A percentile compares a stretch with the other conserved stretches of the same genome.
These are phyloP conservation scores for Penicillium ochrochloron DNA, from an alignment of 495 filamentous ascomycete genomes.

Conservation along the genomic window DNA sequence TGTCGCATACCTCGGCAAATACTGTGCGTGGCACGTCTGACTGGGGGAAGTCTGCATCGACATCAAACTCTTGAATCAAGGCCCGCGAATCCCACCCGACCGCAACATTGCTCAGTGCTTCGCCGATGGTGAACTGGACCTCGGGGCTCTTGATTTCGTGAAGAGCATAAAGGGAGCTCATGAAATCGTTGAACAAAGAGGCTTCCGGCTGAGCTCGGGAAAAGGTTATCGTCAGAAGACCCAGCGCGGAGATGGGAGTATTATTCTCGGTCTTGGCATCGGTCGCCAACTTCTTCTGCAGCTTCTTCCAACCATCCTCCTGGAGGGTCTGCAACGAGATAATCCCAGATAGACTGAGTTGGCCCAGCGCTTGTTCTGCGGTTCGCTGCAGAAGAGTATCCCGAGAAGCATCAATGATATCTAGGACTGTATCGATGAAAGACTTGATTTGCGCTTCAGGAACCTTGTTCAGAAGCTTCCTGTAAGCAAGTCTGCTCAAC, in stretches of 20 bases:
- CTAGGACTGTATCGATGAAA: constrained; percentile 47
- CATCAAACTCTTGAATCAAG: constrained; percentile 61
- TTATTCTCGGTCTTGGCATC: constrained; percentile 82
- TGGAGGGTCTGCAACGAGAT: constrained; percentile 48
- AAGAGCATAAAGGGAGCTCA: constrained; percentile 68
- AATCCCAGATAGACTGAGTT: constrained; percentile 73
- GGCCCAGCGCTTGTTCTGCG: constrained; percentile 68
- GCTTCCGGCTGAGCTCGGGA: constrained; percentile 39
- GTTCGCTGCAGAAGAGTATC: constrained; percentile 64
- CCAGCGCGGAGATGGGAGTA: constrained; percentile 75
- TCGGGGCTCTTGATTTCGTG: constrained; percentile 85
- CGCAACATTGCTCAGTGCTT: constrained; percentile 76
- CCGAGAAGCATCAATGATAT: constrained; percentile 52
- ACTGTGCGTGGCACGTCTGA: constrained; percentile 50
- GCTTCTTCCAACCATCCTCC: constrained; percentile 41
- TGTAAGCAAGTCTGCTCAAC: constrained; percentile 61
- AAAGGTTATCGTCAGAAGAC: constrained; percentile 63
- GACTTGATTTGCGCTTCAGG: constrained; percentile 39
- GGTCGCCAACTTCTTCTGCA: constrained; percentile 62
- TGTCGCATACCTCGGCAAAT: constrained; percentile 63
- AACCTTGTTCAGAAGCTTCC: constrained; percentile 38
- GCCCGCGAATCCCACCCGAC: constrained; percentile 78
- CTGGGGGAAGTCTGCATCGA: constrained; percentile 54
- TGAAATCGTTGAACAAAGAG: constrained; percentile 45
- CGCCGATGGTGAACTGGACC: constrained; percentile 85